A percentile compares a stretch with the other conserved stretches of the same genome.
These are phyloP conservation scores for Stachybotrys echinatus DNA, from an alignment of 2,329 filamentous ascomycete species.

Conservation along the genomic window DNA sequence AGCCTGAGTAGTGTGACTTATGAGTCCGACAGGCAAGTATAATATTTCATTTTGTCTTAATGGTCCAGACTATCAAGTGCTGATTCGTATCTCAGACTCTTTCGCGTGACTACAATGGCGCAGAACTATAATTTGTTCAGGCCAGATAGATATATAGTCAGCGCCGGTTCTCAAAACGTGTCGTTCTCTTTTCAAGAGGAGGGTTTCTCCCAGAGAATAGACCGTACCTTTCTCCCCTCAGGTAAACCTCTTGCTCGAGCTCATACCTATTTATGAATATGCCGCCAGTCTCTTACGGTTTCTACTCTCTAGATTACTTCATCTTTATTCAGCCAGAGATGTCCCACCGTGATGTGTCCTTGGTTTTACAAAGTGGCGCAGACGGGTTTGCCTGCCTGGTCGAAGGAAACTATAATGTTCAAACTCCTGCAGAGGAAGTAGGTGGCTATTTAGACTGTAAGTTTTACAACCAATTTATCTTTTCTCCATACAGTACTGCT, in stretches of 20 bases:
- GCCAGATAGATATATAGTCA: slow-evolving; percentile 4
- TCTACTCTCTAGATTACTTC: neutral
- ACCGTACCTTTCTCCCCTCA: slow-evolving; percentile 1
- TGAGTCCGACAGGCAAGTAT: slow-evolving; percentile 1
- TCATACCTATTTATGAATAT: neutral
- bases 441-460: neutral
- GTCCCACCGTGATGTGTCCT: slow-evolving; percentile 1
- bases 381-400: slow-evolving; percentile 5
- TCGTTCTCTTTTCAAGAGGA: slow-evolving; percentile 3
- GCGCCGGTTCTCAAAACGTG: slow-evolving; percentile 5
- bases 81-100: slow-evolving; percentile 2
- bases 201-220: slow-evolving; percentile 1
- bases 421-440: slow-evolving; percentile 1
- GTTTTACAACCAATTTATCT: neutral
- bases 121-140: slow-evolving; percentile 8
- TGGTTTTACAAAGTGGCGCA: slow-evolving; percentile 3
- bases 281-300: neutral
- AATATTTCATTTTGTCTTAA: neutral
- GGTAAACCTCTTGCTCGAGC: neutral
- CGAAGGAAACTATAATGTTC: slow-evolving; percentile 3
- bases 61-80: neutral
- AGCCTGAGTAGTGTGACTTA: slow-evolving; percentile 1
- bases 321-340: neutral
- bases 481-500: neutral
- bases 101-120: slow-evolving; percentile 4